Conservation (phyloP, 164 flowering plant species). For the Amborella trichopoda region DNA sequence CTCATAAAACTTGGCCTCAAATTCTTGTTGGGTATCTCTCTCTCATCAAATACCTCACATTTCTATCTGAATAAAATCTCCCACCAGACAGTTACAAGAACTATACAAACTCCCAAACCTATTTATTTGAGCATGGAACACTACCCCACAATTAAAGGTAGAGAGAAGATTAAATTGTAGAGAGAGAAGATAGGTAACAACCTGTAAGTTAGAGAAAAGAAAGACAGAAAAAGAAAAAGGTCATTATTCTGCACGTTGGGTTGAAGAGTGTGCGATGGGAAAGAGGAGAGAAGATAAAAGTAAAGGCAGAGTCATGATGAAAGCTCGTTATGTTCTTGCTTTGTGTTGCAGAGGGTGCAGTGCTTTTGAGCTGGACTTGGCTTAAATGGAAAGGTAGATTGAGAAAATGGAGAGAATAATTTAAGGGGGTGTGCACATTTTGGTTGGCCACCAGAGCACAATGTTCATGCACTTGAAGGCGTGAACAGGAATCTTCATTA, state of each 20-base stretch:
- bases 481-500: slow-evolving; percentile 20
- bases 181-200: no score
- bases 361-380: slow-evolving; percentile 43
- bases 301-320: neutral
- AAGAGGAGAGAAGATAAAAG: neutral
- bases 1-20: neutral
- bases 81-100: neutral
- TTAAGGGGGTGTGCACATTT: slow-evolving; percentile 9
- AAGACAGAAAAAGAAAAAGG: neutral
- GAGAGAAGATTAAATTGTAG: no score
- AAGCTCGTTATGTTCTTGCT: slow-evolving; percentile 14
- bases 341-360: slow-evolving; percentile 7
- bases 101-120: no score
- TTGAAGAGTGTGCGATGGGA: neutral
- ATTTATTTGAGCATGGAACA: no score
- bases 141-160: no score
- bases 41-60: neutral
- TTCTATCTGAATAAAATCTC: neutral
- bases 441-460: slow-evolving; percentile 16
- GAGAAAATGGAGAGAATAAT: slow-evolving; percentile 9
- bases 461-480: slow-evolving; percentile 49
- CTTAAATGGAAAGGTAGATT: slow-evolving; percentile 12
- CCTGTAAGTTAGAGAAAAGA: neutral
- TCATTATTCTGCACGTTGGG: neutral
- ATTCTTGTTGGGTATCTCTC: slow-evolving; percentile 3